Evolutionary conservation across 2,329 filamentous ascomycete species (phyloP), one percentile per base, ranked within the genome.

Genomic region (Paraconiothyrium sp.): DNA sequence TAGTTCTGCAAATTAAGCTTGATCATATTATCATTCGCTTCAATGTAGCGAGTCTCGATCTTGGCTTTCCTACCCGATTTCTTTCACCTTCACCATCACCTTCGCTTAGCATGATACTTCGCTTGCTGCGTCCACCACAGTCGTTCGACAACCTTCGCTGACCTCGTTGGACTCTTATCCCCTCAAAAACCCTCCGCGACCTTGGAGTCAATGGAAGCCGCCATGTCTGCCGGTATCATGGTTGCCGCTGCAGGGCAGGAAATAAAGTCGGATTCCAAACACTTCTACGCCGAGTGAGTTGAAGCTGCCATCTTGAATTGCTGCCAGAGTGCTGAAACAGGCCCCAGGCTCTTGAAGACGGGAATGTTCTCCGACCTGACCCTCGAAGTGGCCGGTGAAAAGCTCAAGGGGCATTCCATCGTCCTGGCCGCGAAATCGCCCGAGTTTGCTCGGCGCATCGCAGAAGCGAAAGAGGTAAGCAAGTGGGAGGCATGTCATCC

Each of bases 271-370:
- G 10, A 3, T 11, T 37, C 4, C 2, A 37, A 49, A 27, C 6
- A 30, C 5, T 49, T 49, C 46, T 49, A 49, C 30, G 22, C 16
- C 20, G 46, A 49, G 46, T 49, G 24, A 49, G 44, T 47, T 20
- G n/a, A 20, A 11, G 4, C n/a, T 20, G n/a, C 44, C 2, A 47
- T 4, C 27, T 30, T 30, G 27, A 30, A 30, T 30, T 30, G 27
- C 27, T 30, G 27, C 27, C 6, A 30, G 27, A 30, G 27, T 6
- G 27, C 27, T 30, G 27, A 30, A 4, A 37, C 8, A 5, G 10
- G 8, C 2, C 11, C 10, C 8, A 37, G 35, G 35, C 13, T 37
- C 10, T 14, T 37, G 3, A 14, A 37, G 13, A 37, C 35, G 13
- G 35, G 35, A 11, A 37, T 37, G 35, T 37, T 37, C 9, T 37